Base-by-base conservation (phyloP, 83 land plant genomes). In the Diphasiastrum complanatum region DNA sequence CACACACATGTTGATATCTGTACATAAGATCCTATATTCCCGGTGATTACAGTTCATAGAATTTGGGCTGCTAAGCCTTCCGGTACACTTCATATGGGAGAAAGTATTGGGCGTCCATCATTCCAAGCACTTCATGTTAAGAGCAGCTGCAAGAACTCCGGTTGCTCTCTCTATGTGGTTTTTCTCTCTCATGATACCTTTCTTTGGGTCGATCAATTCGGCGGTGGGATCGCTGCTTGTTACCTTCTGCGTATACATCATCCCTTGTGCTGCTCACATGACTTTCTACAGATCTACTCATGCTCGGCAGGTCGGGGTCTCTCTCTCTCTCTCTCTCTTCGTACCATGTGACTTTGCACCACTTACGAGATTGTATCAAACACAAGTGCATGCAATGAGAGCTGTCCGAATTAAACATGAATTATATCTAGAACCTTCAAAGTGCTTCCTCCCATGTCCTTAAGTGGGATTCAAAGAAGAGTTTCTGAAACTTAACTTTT, bases 221-320 rank as follows among this genome's bases (percentile, higher is more conserved):
- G 58, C 29, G 10, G 58, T 54, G 6, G 58, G 58, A 54, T 5
- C 36, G 6, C 10, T 54, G n/a, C 29, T 54, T 54, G 29, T 33
- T 6, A 54, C 33, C 58, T 54, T 54, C n/a, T 12, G 34, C 14
- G 33, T 54, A 5, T 54, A 54, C 33, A 6, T 54, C 14, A 4
- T 54, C 6, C 58, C 58, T 11, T 54, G 58, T 54, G 33, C 58
- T 14, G 58, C 58, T 54, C 58, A 54, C 33, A 54, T 54, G 58
- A n/a, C 25, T 14, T 25, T 26, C 58, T 28, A 23, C n/a, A 25
- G 33, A 14, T 25, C 6, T 6, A 4, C 58, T 6, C 8, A 38
- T 8, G 43, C 43, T 38, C 43, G 43, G 8, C 12, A 38, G 43
- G 43, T 38, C n/a, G n/a, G n/a, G n/a, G n/a, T n/a, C n/a, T n/a